Conservation (phyloP, 371 early-diverging fungal genomes). For the Lichtheimia corymbifera region DNA sequence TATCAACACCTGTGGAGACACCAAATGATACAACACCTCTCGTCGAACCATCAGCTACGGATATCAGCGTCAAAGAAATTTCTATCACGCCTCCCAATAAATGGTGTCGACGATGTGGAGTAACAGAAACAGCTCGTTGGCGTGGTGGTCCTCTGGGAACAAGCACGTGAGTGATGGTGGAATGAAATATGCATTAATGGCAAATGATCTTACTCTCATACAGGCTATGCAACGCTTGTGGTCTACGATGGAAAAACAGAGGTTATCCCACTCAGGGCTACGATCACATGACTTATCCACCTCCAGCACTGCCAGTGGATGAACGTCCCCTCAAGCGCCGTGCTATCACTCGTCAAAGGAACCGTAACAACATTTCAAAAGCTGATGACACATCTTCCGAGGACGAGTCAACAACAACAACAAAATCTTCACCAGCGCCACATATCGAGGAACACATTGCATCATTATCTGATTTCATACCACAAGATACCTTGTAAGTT, state of each 20-base stretch:
- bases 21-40: no score
- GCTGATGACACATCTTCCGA: not conserved
- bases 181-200: not conserved
- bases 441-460: not conserved
- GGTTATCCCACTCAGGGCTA: slow-evolving; percentile 2
- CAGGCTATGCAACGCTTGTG: slow-evolving; percentile 48
- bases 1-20: no score
- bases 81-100: slow-evolving; percentile 2
- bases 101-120: slow-evolving; percentile 24
- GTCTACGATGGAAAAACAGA: slow-evolving; percentile 27
- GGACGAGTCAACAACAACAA: not conserved
- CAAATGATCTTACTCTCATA: not conserved
- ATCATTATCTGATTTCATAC: not conserved
- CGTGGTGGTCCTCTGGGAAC: slow-evolving; percentile 37
- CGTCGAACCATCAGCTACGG: no score
- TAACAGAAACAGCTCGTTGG: slow-evolving; percentile 30
- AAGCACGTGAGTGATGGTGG: slow-evolving; percentile 26
- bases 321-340: not conserved
- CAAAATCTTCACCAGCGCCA: not conserved
- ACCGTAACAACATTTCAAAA: not conserved
- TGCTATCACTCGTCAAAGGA: not conserved
- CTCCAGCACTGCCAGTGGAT: not conserved
- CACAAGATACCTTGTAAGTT: not conserved
- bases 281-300: not conserved
- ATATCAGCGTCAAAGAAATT: not conserved